These are phyloP conservation scores for Colletotrichum sansevieriae DNA, from an alignment of 2,329 filamentous ascomycete species.

Conservation along the genomic window DNA sequence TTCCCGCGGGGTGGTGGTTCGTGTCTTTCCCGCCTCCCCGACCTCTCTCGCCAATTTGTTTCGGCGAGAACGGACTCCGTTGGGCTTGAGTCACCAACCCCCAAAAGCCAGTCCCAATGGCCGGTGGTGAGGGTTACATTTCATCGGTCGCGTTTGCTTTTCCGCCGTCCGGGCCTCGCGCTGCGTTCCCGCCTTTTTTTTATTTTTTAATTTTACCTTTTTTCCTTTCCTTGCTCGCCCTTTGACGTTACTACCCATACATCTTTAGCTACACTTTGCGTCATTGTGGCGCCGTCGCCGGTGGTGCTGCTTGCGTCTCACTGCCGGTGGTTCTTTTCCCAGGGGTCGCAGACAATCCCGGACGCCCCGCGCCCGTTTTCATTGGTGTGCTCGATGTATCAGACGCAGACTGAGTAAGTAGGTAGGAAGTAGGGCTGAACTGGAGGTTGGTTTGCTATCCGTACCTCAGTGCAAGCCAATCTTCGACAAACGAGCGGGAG, in stretches of 20 bases:
- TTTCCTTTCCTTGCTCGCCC: neutral
- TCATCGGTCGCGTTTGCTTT: conserved; percentile 19
- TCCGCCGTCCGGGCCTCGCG: neutral
- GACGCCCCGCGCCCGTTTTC: neutral
- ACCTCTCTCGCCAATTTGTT: conserved; percentile 2
- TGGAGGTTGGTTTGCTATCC: neutral
- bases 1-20: neutral
- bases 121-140: conserved; percentile 16
- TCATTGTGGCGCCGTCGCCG: conserved; percentile 29
- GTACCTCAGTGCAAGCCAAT: too few relatives aligned
- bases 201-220: too few relatives aligned
- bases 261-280: conserved; percentile 9
- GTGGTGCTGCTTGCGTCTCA: conserved; percentile 12
- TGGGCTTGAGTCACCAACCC: conserved; percentile 1
- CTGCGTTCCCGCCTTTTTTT: neutral
- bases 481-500: neutral
- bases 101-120: neutral
- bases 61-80: conserved; percentile 18
- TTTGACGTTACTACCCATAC: neutral
- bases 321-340: conserved; percentile 2
- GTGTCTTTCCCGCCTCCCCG: neutral
- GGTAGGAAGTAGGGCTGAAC: conserved; percentile 12
- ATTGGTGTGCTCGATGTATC: conserved; percentile 10
- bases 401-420: neutral
- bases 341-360: neutral